A percentile compares a stretch with the other conserved stretches of the same genome.
Conservation (phyloP, 75 land plant genomes). For the Picea sitchensis region DNA sequence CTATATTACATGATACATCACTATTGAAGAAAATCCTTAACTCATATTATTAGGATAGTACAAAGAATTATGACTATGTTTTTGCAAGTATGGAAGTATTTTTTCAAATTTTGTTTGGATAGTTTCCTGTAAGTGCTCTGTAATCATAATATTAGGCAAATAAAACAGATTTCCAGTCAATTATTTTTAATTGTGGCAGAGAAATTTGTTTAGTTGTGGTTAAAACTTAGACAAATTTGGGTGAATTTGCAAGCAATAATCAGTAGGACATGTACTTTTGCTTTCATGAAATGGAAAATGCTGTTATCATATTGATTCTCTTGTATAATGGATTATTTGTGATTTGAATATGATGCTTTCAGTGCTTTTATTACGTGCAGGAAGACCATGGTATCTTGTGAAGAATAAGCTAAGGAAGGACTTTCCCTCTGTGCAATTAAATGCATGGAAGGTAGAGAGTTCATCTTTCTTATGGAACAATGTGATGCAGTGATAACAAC, state of each 20-base stretch:
- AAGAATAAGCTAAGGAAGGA: conserved; percentile 67
- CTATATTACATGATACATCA: background rate
- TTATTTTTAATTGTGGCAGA: background rate
- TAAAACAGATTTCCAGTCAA: background rate
- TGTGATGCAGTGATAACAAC: background rate
- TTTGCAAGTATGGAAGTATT: background rate
- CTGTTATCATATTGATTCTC: background rate
- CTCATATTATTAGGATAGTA: background rate
- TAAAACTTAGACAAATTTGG: background rate
- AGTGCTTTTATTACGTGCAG: conserved; percentile 28
- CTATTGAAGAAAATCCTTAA: background rate
- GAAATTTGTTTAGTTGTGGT: background rate
- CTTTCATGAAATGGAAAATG: background rate
- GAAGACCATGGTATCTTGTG: conserved; percentile 74
- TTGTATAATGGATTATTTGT: background rate
- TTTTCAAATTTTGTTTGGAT: background rate
- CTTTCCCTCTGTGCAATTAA: conserved; percentile 74
- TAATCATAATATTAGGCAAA: background rate
- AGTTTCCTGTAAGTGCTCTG: background rate
- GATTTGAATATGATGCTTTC: conserved; percentile 3
- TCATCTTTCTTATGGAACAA: background rate
- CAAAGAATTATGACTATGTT: background rate
- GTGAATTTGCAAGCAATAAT: background rate
- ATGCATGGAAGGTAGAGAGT: conserved; percentile 81
- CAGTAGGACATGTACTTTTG: background rate